phyloP scores from a whole-genome alignment of 495 filamentous ascomycete species.

The Hypoxylon fragiforme region DNA sequence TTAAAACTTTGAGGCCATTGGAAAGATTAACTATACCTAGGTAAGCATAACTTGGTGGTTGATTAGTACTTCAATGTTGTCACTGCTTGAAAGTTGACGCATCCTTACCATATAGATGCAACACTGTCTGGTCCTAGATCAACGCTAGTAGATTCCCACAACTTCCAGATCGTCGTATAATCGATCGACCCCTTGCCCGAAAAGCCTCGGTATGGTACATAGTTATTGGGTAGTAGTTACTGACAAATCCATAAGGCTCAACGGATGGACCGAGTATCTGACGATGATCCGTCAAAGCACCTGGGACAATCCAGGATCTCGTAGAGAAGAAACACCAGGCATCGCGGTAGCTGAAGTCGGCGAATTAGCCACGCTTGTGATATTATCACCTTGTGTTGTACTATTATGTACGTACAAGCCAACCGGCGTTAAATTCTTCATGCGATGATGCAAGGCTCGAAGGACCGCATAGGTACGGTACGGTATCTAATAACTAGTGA shows the following conservation, averaged over 20 bases:
- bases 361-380: slow-evolving; percentile 13
- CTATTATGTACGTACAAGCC: not conserved
- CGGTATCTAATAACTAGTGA: too few relatives aligned
- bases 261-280: slow-evolving; percentile 13
- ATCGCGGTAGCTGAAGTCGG: slow-evolving; percentile 20
- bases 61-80: too few relatives aligned
- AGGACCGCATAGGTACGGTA: slow-evolving; percentile 29
- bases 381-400: slow-evolving; percentile 1
- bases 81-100: too few relatives aligned
- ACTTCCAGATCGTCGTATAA: slow-evolving; percentile 16
- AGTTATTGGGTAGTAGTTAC: too few relatives aligned
- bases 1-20: slow-evolving; percentile 15
- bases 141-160: slow-evolving; percentile 25
- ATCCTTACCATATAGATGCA: too few relatives aligned
- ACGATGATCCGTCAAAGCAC: slow-evolving; percentile 15
- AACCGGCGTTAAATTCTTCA: slow-evolving; percentile 10
- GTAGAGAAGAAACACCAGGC: slow-evolving; percentile 21
- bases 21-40: slow-evolving; percentile 6
- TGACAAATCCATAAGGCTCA: too few relatives aligned
- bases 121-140: slow-evolving; percentile 30
- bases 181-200: slow-evolving; percentile 16
- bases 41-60: too few relatives aligned
- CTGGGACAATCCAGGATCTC: not conserved
- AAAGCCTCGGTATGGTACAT: slow-evolving; percentile 12
- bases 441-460: slow-evolving; percentile 13